phyloP scores from a whole-genome alignment of 176 grass and related monocot species.

The Eragrostis curvula region DNA sequence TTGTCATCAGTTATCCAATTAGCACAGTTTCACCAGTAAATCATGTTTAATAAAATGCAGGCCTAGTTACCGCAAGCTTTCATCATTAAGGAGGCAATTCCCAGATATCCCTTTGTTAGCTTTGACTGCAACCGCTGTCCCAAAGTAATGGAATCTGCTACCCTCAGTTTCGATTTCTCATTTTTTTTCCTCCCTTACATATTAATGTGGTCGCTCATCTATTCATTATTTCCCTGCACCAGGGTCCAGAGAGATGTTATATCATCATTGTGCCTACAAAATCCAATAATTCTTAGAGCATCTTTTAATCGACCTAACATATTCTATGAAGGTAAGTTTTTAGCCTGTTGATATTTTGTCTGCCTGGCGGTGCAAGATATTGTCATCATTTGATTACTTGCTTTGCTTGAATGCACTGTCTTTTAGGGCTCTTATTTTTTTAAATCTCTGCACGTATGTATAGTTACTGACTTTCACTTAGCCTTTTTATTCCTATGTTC shows the following conservation, averaged over 20 bases:
- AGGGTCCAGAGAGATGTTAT: slow-evolving; percentile 95
- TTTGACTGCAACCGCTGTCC: slow-evolving; percentile 90
- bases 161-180: not conserved
- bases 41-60: slow-evolving; percentile 57
- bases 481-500: not conserved
- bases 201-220: slow-evolving; percentile 20
- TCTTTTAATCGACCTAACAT: slow-evolving; percentile 99
- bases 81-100: slow-evolving; percentile 88
- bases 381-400: not conserved
- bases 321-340: slow-evolving; percentile 90
- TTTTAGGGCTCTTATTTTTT: slow-evolving; percentile 2
- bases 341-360: not conserved
- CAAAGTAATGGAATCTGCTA: slow-evolving; percentile 58
- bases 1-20: not conserved
- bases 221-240: slow-evolving; percentile 1
- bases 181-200: not conserved
- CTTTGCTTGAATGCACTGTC: not conserved
- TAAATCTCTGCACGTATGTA: not conserved
- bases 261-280: slow-evolving; percentile 69
- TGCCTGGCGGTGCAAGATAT: not conserved
- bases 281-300: slow-evolving; percentile 80
- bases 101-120: slow-evolving; percentile 89
- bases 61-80: slow-evolving; percentile 91
- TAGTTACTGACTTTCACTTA: slow-evolving; percentile 3
- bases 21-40: slow-evolving; percentile 22